Percentiles rank a stretch among this genome's conserved stretches.
Evolutionary conservation across 768 basidiomycete species (phyloP).

Genomic region (Termitomyces eurrhizus): DNA sequence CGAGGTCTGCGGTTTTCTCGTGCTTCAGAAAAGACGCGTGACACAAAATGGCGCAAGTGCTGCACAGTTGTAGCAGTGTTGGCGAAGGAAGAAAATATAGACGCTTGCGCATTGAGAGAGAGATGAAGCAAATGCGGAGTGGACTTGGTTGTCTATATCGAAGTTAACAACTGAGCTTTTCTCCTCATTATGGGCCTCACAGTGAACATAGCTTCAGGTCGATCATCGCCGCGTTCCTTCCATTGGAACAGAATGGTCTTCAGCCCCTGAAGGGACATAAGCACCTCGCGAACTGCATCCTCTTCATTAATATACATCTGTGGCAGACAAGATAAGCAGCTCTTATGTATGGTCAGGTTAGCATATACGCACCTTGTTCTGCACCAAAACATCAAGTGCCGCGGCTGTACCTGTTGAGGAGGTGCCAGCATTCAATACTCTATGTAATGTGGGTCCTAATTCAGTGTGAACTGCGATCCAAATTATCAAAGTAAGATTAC

Average conservation of each 20-base stretch:
- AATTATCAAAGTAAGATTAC: slow-evolving; percentile 6
- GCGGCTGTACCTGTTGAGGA: not conserved
- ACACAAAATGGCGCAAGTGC: slow-evolving; percentile 8
- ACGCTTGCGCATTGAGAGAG: slow-evolving; percentile 61
- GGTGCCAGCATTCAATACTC: slow-evolving; percentile 6
- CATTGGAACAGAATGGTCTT: slow-evolving; percentile 53
- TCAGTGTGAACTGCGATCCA: not conserved
- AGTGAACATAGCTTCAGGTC: slow-evolving; percentile 17
- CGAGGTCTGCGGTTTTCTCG: not conserved
- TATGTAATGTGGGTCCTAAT: slow-evolving; percentile 17
- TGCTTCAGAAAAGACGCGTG: slow-evolving; percentile 3
- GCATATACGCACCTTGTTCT: slow-evolving; percentile 14
- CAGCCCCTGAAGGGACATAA: slow-evolving; percentile 73
- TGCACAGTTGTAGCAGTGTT: slow-evolving; percentile 46
- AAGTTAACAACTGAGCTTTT: not conserved
- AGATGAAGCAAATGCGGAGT: slow-evolving; percentile 64
- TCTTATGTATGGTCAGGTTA: not conserved
- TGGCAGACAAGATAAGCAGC: not conserved
- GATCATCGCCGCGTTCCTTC: slow-evolving; percentile 20
- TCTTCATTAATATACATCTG: slow-evolving; percentile 72
- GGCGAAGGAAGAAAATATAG: slow-evolving; percentile 58
- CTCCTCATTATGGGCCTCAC: slow-evolving; percentile 19
- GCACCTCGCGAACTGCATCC: slow-evolving; percentile 72
- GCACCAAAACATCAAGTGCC: slow-evolving; percentile 15
- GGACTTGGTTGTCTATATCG: slow-evolving; percentile 40